Evolutionary conservation across 441 rosid species (phyloP), one percentile per base, ranked within the genome.

Genomic region (Euphorbia corollata): DNA sequence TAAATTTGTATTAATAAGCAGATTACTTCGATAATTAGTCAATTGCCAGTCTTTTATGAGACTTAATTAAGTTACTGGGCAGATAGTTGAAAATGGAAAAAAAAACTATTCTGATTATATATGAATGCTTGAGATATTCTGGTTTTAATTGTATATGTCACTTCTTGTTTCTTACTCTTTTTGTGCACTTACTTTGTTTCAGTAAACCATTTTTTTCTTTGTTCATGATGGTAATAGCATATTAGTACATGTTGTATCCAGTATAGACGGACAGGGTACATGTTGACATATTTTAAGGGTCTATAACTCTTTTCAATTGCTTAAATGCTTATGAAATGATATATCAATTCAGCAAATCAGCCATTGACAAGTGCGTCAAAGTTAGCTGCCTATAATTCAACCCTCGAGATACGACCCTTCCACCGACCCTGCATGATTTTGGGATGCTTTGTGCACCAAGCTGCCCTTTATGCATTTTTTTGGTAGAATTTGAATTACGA

Each of bases 91-190:
- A 16, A 50, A 15, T 16, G 19, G 41, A 50, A 50, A 50, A 50
- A 3, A 50, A 16, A 16, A 50, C 54, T 16, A 50, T 50, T 50
- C 13, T n/a, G 20, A 50, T 50, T 15, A 50, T 50, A 18, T 50
- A 50, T 18, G 54, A 50, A 50, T 50, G 54, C 13, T 20, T 54
- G 58, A 54, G 30, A 22, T 54, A 54, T 54, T 54, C 27, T 54
- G 22, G 30, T 54, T 54, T 54, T 9, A 7, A 54, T 54, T 19
- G 8, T 18, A 6, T 51, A 51, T 51, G 22, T 9, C 22, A 51
- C 23, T 51, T 51, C 56, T 16, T 19, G 56, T 51, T 51, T n/a
- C 0, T 51, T 39, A 7, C 45, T 39, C 45, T 39, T 39, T 39
- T 39, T 39, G 8, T 39, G 10, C 45, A 39, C 45, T 6, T 39